Evolutionary conservation across 2,329 filamentous ascomycete species (phyloP), one percentile per base, ranked within the genome.

Genomic region (Aspergillus ochraceus): DNA sequence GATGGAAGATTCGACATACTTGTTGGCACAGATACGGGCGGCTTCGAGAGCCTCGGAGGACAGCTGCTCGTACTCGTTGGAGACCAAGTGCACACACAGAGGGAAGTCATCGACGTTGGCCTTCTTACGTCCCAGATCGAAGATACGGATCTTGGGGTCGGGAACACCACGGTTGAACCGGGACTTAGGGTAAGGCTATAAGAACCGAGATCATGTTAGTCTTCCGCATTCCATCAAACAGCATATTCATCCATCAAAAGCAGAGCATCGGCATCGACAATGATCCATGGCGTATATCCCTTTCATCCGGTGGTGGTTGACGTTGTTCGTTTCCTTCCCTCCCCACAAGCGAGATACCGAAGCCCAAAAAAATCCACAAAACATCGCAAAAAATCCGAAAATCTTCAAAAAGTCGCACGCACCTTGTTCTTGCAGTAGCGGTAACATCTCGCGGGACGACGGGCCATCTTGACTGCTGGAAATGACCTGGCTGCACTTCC

Each of bases 361-460:
- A 52, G 54, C 57, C 46, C 59, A 64, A 42, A 42, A 39, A 42
- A 64, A 67, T 53, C 58, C 57, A 69, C 68, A 71, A 64, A 73
- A 68, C 63, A 69, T 61, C 57, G 58, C 63, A 60, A 60, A 57
- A 61, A 56, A 36, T 32, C 59, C 65, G 62, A 64, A 58, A 65
- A 65, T 46, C 57, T 29, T 65, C 61, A 54, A 59, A 55, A 53
- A 11, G 60, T 67, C 65, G 60, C 36, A 63, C 90, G 84, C 80
- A 96, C 92, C 92, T 97, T 97, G 90, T 98, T 99, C 92, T 99
- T 99, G 93, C 95, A 99, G 91, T 99, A 99, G 80, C 95, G 90
- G 89, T 97, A 99, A 87, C 95, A 99, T 87, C 95, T 91, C 79
- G 95, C 95, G 80, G 95, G 95, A 90, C 95, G 92, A 84, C 95